Evolutionary conservation across 106 monocot genomes (phyloP), one percentile per base, ranked within the genome.

Genomic region (Hemerocallis citrina): DNA sequence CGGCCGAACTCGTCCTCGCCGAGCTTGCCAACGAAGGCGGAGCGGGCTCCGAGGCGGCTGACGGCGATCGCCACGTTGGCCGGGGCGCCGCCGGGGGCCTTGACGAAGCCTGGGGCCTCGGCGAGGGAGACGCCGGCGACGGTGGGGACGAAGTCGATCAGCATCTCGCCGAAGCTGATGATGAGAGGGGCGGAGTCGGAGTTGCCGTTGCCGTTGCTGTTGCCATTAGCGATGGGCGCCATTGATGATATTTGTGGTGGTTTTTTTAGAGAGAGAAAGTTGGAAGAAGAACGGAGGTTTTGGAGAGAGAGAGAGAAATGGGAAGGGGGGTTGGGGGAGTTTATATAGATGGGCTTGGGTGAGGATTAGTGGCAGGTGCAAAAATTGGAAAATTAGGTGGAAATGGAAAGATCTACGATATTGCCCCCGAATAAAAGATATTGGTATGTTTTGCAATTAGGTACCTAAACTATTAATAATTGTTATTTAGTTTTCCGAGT

Each of bases 11-110:
- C 68, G 35, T 68, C 68, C 7, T 68, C 57, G 1, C 68, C 68
- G 21, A 68, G 23, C 57, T 68, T 68, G n/a, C 68, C 68, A 0
- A 68, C 47, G 24, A 68, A 68, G 16, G 58, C 57, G 15, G 67
- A 68, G 4, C 31, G 52, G 6, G 57, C 67, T 0, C 67, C 67
- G 13, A 68, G 67, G 5, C 44, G 41, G 8, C 57, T 30, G 20
- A 46, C 67, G 6, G 67, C 67, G 57, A 68, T 44, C 19, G 67
- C 54, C 34, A 68, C 67, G 43, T 68, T 57, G 25, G 67, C 67
- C 15, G 67, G 67, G 44, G 67, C 67, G 1, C 67, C 67, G n/a
- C 67, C 67, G 55, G 67, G 43, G 13, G 67, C 67, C 40, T 68
- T 68, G 12, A 68, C 6, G 34, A 68, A 68, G 3, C 19, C 67